phyloP scores from a whole-genome alignment of 768 basidiomycete species.

The Tephrocybe sp. region DNA sequence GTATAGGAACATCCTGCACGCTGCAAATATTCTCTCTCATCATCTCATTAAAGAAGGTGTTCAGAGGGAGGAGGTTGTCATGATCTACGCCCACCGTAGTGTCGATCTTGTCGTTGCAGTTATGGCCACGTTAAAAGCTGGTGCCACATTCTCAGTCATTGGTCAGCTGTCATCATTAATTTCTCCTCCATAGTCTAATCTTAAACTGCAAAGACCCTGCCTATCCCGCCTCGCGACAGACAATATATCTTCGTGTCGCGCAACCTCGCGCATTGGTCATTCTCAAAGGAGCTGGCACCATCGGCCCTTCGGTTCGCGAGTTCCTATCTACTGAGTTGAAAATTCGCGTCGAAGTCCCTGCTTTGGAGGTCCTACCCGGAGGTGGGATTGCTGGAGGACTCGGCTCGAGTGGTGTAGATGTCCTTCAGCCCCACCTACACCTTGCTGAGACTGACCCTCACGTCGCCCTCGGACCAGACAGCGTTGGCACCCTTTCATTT shows the following conservation, averaged over 20 bases:
- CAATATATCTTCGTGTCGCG: constrained; percentile 89
- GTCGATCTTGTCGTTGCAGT: constrained; percentile 97
- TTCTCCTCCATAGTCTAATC: not conserved
- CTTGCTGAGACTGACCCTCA: constrained; percentile 75
- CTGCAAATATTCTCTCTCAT: constrained; percentile 89
- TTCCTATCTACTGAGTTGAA: constrained; percentile 77
- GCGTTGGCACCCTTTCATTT: constrained; percentile 91
- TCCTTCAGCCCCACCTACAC: constrained; percentile 53
- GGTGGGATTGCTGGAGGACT: constrained; percentile 70
- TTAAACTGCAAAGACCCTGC: constrained; percentile 72
- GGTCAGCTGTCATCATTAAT: constrained; percentile 48
- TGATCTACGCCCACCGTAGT: constrained; percentile 95
- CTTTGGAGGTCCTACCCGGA: constrained; percentile 68
- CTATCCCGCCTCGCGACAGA: constrained; percentile 92
- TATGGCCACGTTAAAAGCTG: constrained; percentile 94
- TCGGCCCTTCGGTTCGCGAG: constrained; percentile 78
- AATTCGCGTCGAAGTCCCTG: constrained; percentile 90
- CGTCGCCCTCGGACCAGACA: constrained; percentile 90
- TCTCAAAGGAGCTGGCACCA: constrained; percentile 84
- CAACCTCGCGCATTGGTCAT: constrained; percentile 90
- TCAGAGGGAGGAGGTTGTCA: constrained; percentile 93
- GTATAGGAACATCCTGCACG: constrained; percentile 79
- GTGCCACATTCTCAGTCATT: constrained; percentile 96
- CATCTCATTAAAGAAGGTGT: constrained; percentile 85
- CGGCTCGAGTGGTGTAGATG: constrained; percentile 45